phyloP scores from a whole-genome alignment of 176 grass and related monocot species.

The Phoenix dactylifera region DNA sequence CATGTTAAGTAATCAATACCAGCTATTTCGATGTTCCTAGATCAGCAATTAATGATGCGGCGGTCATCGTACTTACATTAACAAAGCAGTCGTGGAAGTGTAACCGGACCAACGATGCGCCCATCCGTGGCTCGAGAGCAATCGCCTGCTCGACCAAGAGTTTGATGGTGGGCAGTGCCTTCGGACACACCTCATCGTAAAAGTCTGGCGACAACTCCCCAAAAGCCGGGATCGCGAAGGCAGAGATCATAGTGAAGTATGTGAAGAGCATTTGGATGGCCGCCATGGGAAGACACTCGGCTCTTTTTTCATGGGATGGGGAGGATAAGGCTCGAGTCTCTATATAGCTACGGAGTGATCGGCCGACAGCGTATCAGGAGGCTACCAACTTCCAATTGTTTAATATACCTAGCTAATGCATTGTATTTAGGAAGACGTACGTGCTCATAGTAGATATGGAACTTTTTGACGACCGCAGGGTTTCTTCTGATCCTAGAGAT shows the following conservation, averaged over 20 bases:
- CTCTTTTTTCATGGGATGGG: not conserved
- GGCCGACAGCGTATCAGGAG: not conserved
- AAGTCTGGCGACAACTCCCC: slow-evolving; percentile 39
- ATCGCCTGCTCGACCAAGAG: slow-evolving; percentile 41
- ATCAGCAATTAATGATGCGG: too few species aligned
- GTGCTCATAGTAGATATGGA: too few species aligned
- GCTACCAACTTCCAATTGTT: slow-evolving; percentile 23
- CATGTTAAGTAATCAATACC: too few species aligned
- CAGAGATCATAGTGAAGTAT: not conserved
- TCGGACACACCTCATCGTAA: slow-evolving; percentile 54
- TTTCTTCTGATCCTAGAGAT: too few species aligned
- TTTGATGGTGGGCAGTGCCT: slow-evolving; percentile 52
- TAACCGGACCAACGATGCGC: slow-evolving; percentile 53
- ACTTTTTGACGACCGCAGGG: too few species aligned
- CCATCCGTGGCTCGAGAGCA: slow-evolving; percentile 48
- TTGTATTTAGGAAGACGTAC: not conserved
- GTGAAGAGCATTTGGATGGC: not conserved
- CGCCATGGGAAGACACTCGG: not conserved
- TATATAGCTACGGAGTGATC: slow-evolving; percentile 6
- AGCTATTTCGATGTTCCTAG: too few species aligned
- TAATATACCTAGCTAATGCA: slow-evolving; percentile 2
- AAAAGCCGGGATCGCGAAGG: not conserved
- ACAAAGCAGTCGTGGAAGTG: slow-evolving; percentile 91
- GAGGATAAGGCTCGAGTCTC: not conserved
- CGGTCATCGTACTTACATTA: slow-evolving; percentile 26